phyloP scores from a whole-genome alignment of 108 stramenopile genomes.

The Skeletonema potamos region DNA sequence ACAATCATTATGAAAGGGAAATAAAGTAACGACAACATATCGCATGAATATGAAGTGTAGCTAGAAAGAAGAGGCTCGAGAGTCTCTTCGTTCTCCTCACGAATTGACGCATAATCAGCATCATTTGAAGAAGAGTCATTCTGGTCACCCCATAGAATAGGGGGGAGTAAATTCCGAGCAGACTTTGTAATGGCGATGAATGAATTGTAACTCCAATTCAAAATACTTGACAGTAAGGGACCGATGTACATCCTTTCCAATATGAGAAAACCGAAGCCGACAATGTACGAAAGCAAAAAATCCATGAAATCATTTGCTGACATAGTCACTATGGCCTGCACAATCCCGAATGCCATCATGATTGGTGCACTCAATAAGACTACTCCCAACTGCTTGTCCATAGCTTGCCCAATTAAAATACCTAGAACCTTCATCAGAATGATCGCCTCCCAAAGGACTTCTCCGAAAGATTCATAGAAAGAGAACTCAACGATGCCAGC shows the following conservation, averaged over 20 bases:
- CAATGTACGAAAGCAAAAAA: slow-evolving; percentile 75
- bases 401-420: slow-evolving; percentile 49
- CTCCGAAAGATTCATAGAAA: slow-evolving; percentile 74
- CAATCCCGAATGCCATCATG: slow-evolving; percentile 60
- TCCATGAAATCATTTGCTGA: slow-evolving; percentile 83
- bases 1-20: slow-evolving; percentile 68
- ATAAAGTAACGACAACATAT: slow-evolving; percentile 62
- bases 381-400: slow-evolving; percentile 74
- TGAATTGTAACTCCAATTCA: slow-evolving; percentile 19
- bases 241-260: slow-evolving; percentile 66
- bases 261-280: slow-evolving; percentile 77
- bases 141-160: background rate
- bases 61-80: slow-evolving; percentile 80
- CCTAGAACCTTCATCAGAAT: slow-evolving; percentile 67
- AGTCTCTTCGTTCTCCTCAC: slow-evolving; percentile 62
- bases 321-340: slow-evolving; percentile 63
- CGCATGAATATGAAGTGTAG: slow-evolving; percentile 64
- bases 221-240: slow-evolving; percentile 47
- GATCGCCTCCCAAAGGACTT: slow-evolving; percentile 78
- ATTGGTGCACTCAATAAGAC: slow-evolving; percentile 72
- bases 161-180: background rate
- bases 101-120: background rate
- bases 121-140: background rate
- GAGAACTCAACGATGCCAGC: slow-evolving; percentile 73
- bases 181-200: background rate